Base-by-base conservation (phyloP, 345 rosid species). In the Mangifera indica region DNA sequence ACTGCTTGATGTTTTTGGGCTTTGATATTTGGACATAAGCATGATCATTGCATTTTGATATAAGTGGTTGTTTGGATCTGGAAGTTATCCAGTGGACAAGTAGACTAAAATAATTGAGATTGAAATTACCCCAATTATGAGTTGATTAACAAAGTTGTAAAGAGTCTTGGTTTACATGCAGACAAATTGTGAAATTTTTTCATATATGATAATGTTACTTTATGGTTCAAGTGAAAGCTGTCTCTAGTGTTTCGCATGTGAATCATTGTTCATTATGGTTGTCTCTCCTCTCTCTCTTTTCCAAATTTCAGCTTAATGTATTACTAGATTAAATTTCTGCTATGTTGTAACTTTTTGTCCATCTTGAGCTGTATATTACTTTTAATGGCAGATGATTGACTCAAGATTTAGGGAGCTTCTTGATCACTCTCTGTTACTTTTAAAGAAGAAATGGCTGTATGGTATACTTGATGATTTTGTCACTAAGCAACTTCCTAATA, bases 401-500 rank as follows among this genome's bases (percentile, higher is more conserved):
- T 74, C 88, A 73, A 93, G 92, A 82, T 95, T 95, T 82, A 81
- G 76, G 67, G 92, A 91, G 75, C 94, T 95, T 67, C 88, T 92
- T 67, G 87, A 86, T 72, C 99, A 95, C 78, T 91, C 98, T 48
- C 80, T 84, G 77, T 62, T 92, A 74, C 90, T 92, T 72, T 48
- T 92, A 74, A 92, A 80, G 89, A 92, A 88, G 86, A 95, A 89
- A 84, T 95, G 98, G 99, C 63, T 87, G 60, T 92, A 84, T 77
- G 99, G 96, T 48, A 85, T 95, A 69, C 74, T 95, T 29, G 98
- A 95, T 81, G 94, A 91, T 84, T 95, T 92, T 77, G 93, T 95
- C 63, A 95, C 98, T n/a, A 93, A 92, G 86, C 99, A 92, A 80
- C 93, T 95, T 48, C 99, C 99, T 29, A 89, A 91, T 81, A 93